A percentile compares a stretch with the other conserved stretches of the same genome.
Evolutionary conservation across 805 yeast genomes (phyloP).

Genomic region (Pichia nanzhaoensis): DNA sequence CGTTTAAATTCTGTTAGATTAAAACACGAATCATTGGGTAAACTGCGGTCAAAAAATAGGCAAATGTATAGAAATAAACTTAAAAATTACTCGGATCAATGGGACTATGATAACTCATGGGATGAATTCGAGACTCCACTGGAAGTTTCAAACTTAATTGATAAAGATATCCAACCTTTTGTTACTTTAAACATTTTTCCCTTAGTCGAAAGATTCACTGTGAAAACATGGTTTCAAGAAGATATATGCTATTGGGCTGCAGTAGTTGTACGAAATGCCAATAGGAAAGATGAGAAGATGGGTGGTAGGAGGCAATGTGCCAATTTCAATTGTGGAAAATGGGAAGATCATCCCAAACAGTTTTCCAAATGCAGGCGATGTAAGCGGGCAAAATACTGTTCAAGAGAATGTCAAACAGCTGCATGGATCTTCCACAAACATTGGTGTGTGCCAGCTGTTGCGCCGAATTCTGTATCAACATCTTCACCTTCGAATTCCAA

Average conservation of each 20-base stretch:
- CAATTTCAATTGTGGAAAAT: slow-evolving; percentile 82
- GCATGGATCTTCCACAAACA: slow-evolving; percentile 93
- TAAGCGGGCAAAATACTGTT: slow-evolving; percentile 90
- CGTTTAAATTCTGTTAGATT: slow-evolving; percentile 23
- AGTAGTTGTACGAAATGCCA: slow-evolving; percentile 94
- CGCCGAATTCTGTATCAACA: not conserved
- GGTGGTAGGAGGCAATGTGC: slow-evolving; percentile 96
- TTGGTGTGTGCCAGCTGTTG: slow-evolving; percentile 64
- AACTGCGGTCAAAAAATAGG: slow-evolving; percentile 24
- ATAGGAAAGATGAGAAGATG: slow-evolving; percentile 78
- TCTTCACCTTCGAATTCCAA: not conserved
- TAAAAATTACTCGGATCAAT: slow-evolving; percentile 28
- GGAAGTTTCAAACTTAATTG: slow-evolving; percentile 21
- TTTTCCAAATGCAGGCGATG: slow-evolving; percentile 94
- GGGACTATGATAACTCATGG: slow-evolving; percentile 39
- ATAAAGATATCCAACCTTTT: slow-evolving; percentile 34
- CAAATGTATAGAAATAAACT: slow-evolving; percentile 20
- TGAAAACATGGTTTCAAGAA: slow-evolving; percentile 52
- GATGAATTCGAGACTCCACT: slow-evolving; percentile 27
- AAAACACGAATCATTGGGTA: slow-evolving; percentile 25
- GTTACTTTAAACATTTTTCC: slow-evolving; percentile 70
- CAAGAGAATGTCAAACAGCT: slow-evolving; percentile 81
- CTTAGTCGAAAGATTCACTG: slow-evolving; percentile 84
- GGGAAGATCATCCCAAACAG: slow-evolving; percentile 88
- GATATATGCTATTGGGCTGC: slow-evolving; percentile 96